Base-by-base conservation (phyloP, 2,329 filamentous ascomycete genomes). In the Orbilia brochopaga region DNA sequence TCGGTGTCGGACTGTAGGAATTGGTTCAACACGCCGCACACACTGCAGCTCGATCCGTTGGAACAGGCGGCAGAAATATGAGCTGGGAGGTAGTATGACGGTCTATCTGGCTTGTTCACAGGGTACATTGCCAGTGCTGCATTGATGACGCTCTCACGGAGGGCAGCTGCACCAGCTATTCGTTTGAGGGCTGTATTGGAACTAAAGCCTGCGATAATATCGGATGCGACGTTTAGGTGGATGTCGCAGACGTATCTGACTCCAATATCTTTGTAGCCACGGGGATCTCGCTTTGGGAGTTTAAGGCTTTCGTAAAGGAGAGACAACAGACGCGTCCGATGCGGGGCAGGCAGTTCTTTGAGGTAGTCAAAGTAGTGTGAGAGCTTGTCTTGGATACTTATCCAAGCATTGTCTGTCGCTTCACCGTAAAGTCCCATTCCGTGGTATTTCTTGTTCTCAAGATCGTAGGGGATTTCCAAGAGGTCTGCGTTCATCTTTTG, bases 1-100 rank as follows among this genome's bases (percentile, higher is more conserved):
- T 72, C 67, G 0, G 51, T 72, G 27, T 61, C 44, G 3, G 67
- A 72, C 40, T 54, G 67, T 6, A 72, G 23, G 19, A 72, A 72
- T 19, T 65, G 60, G n/a, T 72, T 72, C n/a, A 65, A 23, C 2
- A 44, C 8, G 2, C 60, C 55, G 17, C 67, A 72, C 10, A 52
- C 35, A 23, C 35, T 51, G 17, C 67, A 72, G 10, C 67, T 51
- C 2, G 59, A 40, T 11, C 55, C 67, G 4, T 30, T 17, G 13
- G 40, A 6, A n/a, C 67, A 72, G 4, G 7, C 50, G 13, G 67
- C 51, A 5, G 67, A 72, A 15, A 13, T 61, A 55, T 60, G 64
- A 1, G 60, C n/a, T 7, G 67, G 67, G 4, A 72, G 56, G 23
- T 56, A 61, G 30, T 65, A 72, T 21, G 11, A 27, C 2, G 60